phyloP scores from a whole-genome alignment of 1,139 yeast genomes.

The Sugiyamaella japonica region DNA sequence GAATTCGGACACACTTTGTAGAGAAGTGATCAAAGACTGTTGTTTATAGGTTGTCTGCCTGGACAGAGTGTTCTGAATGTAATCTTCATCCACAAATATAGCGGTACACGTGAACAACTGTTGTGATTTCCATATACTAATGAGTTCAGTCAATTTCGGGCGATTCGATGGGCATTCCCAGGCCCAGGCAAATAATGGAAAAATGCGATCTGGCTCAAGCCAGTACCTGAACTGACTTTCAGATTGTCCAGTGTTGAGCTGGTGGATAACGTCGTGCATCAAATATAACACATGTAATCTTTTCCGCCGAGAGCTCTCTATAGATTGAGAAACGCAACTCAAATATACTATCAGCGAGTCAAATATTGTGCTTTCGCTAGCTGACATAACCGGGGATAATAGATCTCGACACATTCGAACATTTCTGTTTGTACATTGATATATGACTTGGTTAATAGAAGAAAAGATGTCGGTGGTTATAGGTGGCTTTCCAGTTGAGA shows the following conservation, averaged over 20 bases:
- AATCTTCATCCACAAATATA: constrained; percentile 10
- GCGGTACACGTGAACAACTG: constrained; percentile 2
- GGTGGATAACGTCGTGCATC: constrained; percentile 18
- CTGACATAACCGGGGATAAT: neutral
- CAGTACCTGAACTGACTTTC: neutral
- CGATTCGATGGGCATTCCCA: constrained; percentile 15
- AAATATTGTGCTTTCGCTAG: constrained; percentile 5
- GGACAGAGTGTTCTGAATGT: neutral
- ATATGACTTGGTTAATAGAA: constrained; percentile 11
- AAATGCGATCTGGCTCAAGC: neutral
- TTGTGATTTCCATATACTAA: constrained; percentile 23
- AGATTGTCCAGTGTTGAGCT: neutral
- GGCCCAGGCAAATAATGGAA: constrained; percentile 17
- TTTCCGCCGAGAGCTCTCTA: constrained; percentile 12
- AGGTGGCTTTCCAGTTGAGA: neutral
- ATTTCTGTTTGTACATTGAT: constrained; percentile 13
- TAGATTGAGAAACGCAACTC: constrained; percentile 12
- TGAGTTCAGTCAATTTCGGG: constrained; percentile 19
- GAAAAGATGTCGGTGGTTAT: constrained; percentile 3
- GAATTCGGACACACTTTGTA: constrained; percentile 1
- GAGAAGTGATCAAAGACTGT: neutral
- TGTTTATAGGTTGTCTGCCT: neutral
- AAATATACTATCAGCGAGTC: constrained; percentile 21
- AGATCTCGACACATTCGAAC: constrained; percentile 10
- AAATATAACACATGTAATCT: constrained; percentile 21